Conservation (phyloP, 441 rosid genomes). For the Erysimum cheiri region DNA sequence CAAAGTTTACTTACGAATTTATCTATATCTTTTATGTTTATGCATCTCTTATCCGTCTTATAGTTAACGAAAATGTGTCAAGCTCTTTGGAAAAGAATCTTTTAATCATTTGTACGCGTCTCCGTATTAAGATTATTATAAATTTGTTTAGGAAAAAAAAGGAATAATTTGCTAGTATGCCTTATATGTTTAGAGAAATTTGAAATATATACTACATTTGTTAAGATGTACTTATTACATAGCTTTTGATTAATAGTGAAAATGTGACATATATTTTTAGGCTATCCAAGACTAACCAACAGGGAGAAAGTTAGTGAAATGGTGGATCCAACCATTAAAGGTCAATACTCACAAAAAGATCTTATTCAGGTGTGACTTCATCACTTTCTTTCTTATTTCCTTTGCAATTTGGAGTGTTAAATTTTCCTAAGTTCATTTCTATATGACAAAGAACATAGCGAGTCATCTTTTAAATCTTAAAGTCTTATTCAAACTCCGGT, state of each 20-base stretch:
- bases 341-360: constrained; percentile 76
- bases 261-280: constrained; percentile 43
- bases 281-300: constrained; percentile 85
- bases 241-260: neutral
- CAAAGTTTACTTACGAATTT: no score
- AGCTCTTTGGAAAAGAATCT: no score
- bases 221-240: neutral
- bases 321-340: constrained; percentile 79
- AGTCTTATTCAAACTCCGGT: no score
- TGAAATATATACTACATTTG: neutral
- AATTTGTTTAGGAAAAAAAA: no score
- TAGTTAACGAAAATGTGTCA: no score
- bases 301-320: constrained; percentile 72
- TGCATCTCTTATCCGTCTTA: no score
- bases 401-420: neutral
- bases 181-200: no score
- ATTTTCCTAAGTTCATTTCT: neutral
- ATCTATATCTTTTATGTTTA: no score
- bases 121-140: no score
- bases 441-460: neutral
- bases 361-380: constrained; percentile 67
- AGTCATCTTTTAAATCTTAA: neutral
- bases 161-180: no score
- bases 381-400: neutral
- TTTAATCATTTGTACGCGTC: no score